Conservation (phyloP, 75 land plant species). For the Azolla pinnata region DNA sequence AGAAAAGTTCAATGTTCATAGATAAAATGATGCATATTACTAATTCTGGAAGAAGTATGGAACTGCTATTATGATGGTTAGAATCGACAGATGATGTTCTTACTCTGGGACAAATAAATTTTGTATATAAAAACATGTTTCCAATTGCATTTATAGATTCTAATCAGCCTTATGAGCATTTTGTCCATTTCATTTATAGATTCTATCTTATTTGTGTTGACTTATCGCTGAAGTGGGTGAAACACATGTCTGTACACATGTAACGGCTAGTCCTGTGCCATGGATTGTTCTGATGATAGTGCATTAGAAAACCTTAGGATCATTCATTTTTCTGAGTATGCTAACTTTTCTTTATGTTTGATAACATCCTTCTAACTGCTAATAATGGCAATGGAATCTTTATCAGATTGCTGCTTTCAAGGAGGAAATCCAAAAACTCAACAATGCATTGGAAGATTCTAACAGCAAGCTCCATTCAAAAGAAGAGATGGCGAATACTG, state of each 20-base stretch:
- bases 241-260: too few species aligned
- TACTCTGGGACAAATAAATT: too few species aligned
- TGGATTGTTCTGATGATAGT: too few species aligned
- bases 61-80: neutral
- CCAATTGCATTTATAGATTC: neutral
- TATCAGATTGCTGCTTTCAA: too few species aligned
- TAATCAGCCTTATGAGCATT: neutral
- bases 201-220: too few species aligned
- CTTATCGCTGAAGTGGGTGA: too few species aligned
- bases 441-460: conserved; percentile 34
- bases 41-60: neutral
- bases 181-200: too few species aligned
- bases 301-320: neutral
- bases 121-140: neutral
- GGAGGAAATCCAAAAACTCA: too few species aligned
- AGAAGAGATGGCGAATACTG: conserved; percentile 70
- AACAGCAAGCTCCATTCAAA: conserved; percentile 58
- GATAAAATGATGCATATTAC: neutral
- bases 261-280: neutral
- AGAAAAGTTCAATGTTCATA: neutral
- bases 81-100: neutral
- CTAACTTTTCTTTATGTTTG: neutral
- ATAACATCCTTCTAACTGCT: neutral
- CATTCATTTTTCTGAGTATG: neutral
- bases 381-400: neutral